Evolutionary conservation across 2,329 filamentous ascomycete species (phyloP), one percentile per base, ranked within the genome.

Genomic region (Coniochaeta ligniaria): DNA sequence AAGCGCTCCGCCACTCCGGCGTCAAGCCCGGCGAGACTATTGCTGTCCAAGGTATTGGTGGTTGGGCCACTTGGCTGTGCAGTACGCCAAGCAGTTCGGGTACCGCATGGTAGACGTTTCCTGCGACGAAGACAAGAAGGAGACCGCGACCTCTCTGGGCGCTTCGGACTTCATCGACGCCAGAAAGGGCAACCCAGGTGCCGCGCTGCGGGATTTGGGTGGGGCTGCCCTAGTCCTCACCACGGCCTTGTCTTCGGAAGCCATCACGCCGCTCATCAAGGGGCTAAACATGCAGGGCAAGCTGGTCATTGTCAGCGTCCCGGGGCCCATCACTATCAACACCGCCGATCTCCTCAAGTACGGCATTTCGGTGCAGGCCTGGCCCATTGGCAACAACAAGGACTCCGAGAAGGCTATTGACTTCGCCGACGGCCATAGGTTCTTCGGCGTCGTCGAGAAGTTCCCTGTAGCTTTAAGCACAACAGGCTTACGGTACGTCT

Each of bases 61-160:
- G 1, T 79, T 93, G 0, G 90, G 90, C 2, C 90, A 94, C 72
- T 72, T 94, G 31, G 90, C 88, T 0, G 85, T 93, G 35, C 89
- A 92, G 70, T 93, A 88, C 70, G 89, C 89, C 4, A 78, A 78
- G 58, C 86, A 86, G 73, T 91, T 92, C 89, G 90, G 90, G 5
- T 92, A 88, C 73, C 81, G 84, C 61, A 84, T 90, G 5, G 84
- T 85, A 1, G 90, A 88, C 0, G 79, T 93, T 57, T 66, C 64
- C 24, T 88, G 84, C 0, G 84, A 85, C 9, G 81, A 84, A 62
- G 79, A 77, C 66, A 94, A 93, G 78, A 81, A 81, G 62, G 81
- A 85, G 0, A 89, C 92, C 67, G 88, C 89, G 0, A 71, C 75
- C 61, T 70, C 80, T 66, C 76, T 90, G 1, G 87, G 87, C 38